Evolutionary conservation across 1,139 yeast species (phyloP), one percentile per base, ranked within the genome.

Genomic region (Suhomyces yuchorum): DNA sequence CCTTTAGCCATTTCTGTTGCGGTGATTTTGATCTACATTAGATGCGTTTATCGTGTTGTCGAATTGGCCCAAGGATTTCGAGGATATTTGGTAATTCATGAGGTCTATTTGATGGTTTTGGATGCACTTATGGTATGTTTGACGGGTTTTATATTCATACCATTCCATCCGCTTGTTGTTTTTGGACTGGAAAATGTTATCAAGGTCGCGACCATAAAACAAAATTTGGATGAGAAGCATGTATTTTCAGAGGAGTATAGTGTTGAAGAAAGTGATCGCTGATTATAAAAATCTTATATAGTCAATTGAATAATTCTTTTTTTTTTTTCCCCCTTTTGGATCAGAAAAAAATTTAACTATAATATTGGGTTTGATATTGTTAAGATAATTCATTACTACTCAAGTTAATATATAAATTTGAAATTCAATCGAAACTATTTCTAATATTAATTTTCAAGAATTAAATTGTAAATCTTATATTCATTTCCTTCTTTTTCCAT

Each of bases 31-130:
- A 76, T 90, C 38, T 87, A 80, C 58, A 76, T 82, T 44, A 81
- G 97, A 66, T 87, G 95, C 63, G 73, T 87, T 36, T 92, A 89
- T 67, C 80, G 97, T 67, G 83, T 89, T 45, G 80, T 83, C 19
- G 97, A 91, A 65, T 75, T 91, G 50, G 73, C 85, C 3, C 81
- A 85, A 59, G 97, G 97, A 14, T 91, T 91, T 82, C 45, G 59
- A 4, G 96, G 97, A 0, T 78, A 73, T 53, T 71, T 91, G 55
- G 84, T 89, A 48, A 67, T 71, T 1, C 84, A 84, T 58, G 98
- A 92, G 66, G 77, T 77, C 32, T 90, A 78, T 64, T 78, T 92
- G 56, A 77, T 92, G 75, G 80, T 83, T 11, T 75, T 92, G 40
- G 98, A 92, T 61, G 88, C 91, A 0, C 62, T 85, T 22, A 82